Percentiles rank a stretch among this genome's conserved stretches.
Conservation (phyloP, 257 asterid species). For the Nemophila menziesii region DNA sequence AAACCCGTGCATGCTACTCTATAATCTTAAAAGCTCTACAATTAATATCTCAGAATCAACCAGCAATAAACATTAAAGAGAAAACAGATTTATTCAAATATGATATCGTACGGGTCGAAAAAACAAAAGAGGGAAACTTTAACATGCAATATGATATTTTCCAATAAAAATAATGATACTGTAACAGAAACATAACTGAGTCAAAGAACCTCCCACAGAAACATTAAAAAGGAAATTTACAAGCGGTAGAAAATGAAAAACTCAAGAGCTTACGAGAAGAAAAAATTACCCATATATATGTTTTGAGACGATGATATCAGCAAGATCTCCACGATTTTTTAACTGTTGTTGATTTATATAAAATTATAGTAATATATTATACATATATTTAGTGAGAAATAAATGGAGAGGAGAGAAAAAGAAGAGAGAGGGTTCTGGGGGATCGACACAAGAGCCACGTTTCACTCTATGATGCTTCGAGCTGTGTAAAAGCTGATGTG, state of each 20-base stretch:
- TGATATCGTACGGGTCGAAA: no score
- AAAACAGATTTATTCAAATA: no score
- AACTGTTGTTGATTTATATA: not conserved
- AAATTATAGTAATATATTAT: conserved; percentile 11
- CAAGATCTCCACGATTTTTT: not conserved
- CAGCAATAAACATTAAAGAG: no score
- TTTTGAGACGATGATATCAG: not conserved
- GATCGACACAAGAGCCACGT: conserved; percentile 25
- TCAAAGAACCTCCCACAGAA: not conserved
- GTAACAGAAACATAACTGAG: not conserved
- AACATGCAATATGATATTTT: not conserved
- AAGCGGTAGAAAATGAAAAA: not conserved
- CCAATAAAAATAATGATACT: not conserved
- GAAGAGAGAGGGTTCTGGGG: conserved; percentile 9
- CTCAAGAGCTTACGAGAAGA: not conserved
- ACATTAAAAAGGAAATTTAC: not conserved
- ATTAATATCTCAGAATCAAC: no score
- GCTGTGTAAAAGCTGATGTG: not conserved
- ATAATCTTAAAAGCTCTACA: not conserved
- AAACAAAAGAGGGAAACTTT: not conserved
- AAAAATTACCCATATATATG: not conserved
- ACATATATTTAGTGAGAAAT: not conserved
- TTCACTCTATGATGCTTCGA: not conserved
- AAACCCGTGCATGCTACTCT: not conserved
- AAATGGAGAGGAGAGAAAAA: not conserved